phyloP scores from a whole-genome alignment of 192 early-diverging fungal species.

The Tieghemiomyces parasiticus region DNA sequence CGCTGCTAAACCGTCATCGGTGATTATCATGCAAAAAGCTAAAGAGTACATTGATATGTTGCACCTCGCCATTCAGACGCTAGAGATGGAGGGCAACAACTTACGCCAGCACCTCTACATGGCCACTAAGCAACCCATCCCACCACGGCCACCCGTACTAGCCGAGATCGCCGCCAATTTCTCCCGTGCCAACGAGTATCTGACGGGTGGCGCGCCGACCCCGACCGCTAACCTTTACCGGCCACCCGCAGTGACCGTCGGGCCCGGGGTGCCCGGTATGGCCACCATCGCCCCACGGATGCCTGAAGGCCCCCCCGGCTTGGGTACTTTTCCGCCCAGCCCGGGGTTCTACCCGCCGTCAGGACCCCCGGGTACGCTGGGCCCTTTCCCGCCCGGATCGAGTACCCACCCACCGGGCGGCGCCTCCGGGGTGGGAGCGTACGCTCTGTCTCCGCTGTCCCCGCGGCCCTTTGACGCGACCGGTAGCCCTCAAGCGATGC shows the following conservation, averaged over 20 bases:
- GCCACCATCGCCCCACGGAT: too few species aligned
- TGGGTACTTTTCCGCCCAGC: neutral
- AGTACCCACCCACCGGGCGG: neutral
- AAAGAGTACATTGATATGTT: constrained; percentile 32
- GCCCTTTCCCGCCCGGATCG: neutral
- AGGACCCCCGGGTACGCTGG: neutral
- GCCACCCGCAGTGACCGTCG: too few species aligned
- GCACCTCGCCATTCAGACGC: constrained; percentile 24
- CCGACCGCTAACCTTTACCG: too few species aligned
- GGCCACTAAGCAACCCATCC: neutral
- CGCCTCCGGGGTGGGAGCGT: neutral
- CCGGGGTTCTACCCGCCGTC: neutral
- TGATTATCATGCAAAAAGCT: constrained; percentile 35
- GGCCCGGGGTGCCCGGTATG: too few species aligned
- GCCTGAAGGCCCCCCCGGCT: neutral
- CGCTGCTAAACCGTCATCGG: constrained; percentile 29
- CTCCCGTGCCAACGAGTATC: too few species aligned
- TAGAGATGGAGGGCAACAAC: constrained; percentile 30
- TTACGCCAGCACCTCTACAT: constrained; percentile 16
- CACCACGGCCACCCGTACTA: neutral
- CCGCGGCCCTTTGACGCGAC: neutral
- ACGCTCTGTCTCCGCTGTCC: neutral
- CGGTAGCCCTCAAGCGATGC: too few species aligned
- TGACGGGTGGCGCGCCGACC: too few species aligned
- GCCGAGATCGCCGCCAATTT: neutral